These are phyloP conservation scores for Fusarium zealandicum DNA, from an alignment of 2,329 filamentous ascomycete genomes.

Conservation along the genomic window DNA sequence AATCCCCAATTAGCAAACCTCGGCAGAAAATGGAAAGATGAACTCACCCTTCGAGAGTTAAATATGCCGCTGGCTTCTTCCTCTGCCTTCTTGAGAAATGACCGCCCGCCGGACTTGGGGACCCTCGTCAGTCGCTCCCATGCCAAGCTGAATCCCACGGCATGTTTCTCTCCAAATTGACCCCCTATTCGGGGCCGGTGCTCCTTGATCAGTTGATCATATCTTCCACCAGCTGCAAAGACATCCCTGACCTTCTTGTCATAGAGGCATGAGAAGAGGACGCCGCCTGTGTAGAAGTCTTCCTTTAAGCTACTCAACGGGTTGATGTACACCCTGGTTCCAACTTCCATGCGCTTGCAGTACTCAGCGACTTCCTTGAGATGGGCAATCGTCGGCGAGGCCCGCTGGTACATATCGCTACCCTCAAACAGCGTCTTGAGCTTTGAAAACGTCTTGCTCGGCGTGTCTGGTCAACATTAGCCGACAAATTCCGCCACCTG, in stretches of 20 bases:
- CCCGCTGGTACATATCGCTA: slow-evolving; percentile 74
- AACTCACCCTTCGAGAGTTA: slow-evolving; percentile 67
- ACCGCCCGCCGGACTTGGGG: slow-evolving; percentile 60
- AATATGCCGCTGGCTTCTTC: slow-evolving; percentile 67
- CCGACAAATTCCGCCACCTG: background rate
- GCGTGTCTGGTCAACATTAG: slow-evolving; percentile 54
- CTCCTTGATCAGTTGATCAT: slow-evolving; percentile 87
- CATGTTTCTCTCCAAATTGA: slow-evolving; percentile 72
- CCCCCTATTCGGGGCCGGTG: slow-evolving; percentile 74
- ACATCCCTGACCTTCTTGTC: slow-evolving; percentile 85
- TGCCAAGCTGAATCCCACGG: slow-evolving; percentile 89
- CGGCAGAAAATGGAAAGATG: background rate
- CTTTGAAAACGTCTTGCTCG: slow-evolving; percentile 63
- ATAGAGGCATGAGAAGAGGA: slow-evolving; percentile 90
- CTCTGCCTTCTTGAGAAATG: slow-evolving; percentile 74
- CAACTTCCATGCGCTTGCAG: slow-evolving; percentile 75
- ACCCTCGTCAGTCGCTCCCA: slow-evolving; percentile 83
- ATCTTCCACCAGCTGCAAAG: slow-evolving; percentile 91
- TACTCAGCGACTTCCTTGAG: slow-evolving; percentile 81
- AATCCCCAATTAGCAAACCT: slow-evolving; percentile 1
- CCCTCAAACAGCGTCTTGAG: slow-evolving; percentile 68
- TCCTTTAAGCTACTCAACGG: slow-evolving; percentile 90
- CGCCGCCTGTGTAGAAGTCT: slow-evolving; percentile 83
- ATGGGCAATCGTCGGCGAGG: slow-evolving; percentile 79
- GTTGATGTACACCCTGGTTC: slow-evolving; percentile 81